Base-by-base conservation (phyloP, 176 grass and related monocot species). In the Rhipidocladum racemiflorum region DNA sequence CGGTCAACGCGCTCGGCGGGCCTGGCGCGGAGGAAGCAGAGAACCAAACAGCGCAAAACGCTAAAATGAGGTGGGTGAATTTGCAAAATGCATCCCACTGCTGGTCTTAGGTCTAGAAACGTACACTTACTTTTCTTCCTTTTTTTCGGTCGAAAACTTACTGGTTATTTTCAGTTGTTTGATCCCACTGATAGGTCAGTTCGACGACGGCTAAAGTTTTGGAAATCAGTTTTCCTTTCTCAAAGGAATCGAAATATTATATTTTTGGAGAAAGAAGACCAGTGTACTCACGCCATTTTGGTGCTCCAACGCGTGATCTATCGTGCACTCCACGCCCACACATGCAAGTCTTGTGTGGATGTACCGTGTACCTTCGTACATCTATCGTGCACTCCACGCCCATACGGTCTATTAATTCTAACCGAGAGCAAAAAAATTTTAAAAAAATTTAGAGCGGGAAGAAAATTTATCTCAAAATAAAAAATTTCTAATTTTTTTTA, bases 321-420 rank as follows among this genome's bases (percentile, higher is more conserved):
- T 39, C 51, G 46, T 28, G 29, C 81, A 84, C 81, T 89, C 69
- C 75, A 72, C 60, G 29, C 54, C 50, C 35, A 75, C 68, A 17
- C 61, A 81, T 74, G 87, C 82, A 43, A 81, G 20, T 61, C 70
- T 64, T 81, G 82, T 66, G 81, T 64, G n/a, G 5, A 17, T 79
- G 48, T 28, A 21, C 49, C 72, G 5, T n/a, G 8, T 55, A 7
- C 24, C 34, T 67, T 17, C 62, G 3, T 48, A 78, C 30, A 7
- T 49, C 42, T n/a, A n/a, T n/a, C n/a, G n/a, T n/a, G n/a, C n/a
- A n/a, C n/a, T n/a, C n/a, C n/a, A n/a, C n/a, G n/a, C n/a, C n/a
- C n/a, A n/a, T n/a, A n/a, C n/a, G n/a, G n/a, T n/a, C n/a, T n/a
- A n/a, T n/a, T n/a, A n/a, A n/a, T n/a, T n/a, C n/a, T n/a, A n/a